Evolutionary conservation across 768 basidiomycete species (phyloP), one percentile per base, ranked within the genome.

Genomic region (Leccinellum albellum): DNA sequence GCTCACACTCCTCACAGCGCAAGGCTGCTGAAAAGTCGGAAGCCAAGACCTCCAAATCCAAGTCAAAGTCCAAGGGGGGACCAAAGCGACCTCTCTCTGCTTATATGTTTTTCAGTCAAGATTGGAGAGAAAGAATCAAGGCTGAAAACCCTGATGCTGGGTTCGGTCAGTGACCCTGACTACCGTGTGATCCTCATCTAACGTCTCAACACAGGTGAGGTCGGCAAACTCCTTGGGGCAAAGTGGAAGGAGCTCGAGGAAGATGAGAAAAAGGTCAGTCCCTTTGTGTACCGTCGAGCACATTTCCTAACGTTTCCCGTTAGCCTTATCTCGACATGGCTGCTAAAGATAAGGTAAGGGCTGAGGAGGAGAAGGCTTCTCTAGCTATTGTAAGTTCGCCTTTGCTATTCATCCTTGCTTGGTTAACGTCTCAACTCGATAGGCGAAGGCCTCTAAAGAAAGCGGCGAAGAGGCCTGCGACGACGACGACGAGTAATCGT

Each of bases 81-180:
- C 94, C 93, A 59, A 97, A 98, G 78, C 86, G 94, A 53, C 89
- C 92, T 0, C 81, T 97, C 47, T 97, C 94, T 29, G 94, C 96
- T 40, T 98, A 97, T 79, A 97, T 98, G 96, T 94, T 94, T 88
- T 98, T 98, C 82, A 87, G 85, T 66, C 91, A 94, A 73, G 95
- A 94, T 74, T 89, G 92, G 91, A 84, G 95, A 70, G 90, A 95
- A 75, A 84, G 89, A 71, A 91, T 98, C 82, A 96, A 95, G 86
- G 70, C 83, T 56, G 94, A 97, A 78, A 96, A 98, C 78, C 95
- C 95, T 50, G 92, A 94, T 57, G 94, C 92, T 28, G 82, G 88
- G 55, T 98, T 98, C 69, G 95, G 94, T 90, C 63, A 58, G 69
- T 62, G 80, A 61, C 59, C 20, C 47, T 21, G 14, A 12, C 32